These are phyloP conservation scores for Malus sylvestris DNA, from an alignment of 306 rosid genomes.

Conservation along the genomic window DNA sequence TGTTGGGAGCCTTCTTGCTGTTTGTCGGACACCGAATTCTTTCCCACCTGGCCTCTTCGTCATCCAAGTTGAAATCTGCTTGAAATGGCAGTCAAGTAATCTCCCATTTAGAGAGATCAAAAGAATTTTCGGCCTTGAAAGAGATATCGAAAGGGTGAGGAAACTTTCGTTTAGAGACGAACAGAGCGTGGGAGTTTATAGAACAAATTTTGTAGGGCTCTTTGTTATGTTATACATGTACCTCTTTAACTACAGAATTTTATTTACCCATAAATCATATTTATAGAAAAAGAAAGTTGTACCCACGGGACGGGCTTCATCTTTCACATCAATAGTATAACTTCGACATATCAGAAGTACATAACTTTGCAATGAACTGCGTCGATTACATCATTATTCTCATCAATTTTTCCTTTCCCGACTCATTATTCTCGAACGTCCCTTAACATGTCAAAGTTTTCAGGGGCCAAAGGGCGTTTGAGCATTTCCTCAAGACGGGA, in stretches of 20 bases:
- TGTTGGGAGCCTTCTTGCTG: constrained; percentile 67
- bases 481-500: background rate
- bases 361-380: background rate
- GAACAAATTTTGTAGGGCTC: constrained; percentile 34
- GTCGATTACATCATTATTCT: background rate
- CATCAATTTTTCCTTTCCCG: background rate
- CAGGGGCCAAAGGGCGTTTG: background rate
- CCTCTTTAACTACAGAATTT: background rate
- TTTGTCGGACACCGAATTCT: constrained; percentile 86
- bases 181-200: constrained; percentile 9
- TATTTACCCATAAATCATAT: background rate
- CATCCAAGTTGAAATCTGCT: constrained; percentile 88
- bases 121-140: background rate
- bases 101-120: background rate
- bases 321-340: background rate
- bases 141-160: background rate
- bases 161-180: constrained; percentile 16
- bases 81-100: constrained; percentile 26
- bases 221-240: background rate
- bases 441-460: too few species aligned
- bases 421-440: too few species aligned
- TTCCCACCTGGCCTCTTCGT: constrained; percentile 71
- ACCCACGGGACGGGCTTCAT: background rate
- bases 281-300: constrained; percentile 1
- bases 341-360: background rate